These are phyloP conservation scores for Lichtheimia corymbifera DNA, from an alignment of 371 early-diverging fungal species.

Conservation along the genomic window DNA sequence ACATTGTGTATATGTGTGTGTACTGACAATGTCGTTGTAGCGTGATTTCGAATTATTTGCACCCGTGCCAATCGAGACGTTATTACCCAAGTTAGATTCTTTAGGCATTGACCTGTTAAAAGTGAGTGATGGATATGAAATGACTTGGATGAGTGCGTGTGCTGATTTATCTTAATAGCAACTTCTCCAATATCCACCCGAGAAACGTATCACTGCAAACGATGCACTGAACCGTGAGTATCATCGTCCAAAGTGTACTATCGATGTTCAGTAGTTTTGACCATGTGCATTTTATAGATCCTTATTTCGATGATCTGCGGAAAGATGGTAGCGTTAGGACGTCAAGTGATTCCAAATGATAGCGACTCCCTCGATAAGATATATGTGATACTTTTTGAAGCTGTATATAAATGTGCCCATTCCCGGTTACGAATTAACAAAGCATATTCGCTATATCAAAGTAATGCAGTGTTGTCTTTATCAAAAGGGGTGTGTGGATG, in stretches of 20 bases:
- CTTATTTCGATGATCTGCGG: constrained; percentile 54
- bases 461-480: too few relatives aligned
- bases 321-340: constrained; percentile 16
- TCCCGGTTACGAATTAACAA: too few relatives aligned
- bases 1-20: too few relatives aligned
- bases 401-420: too few relatives aligned
- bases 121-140: constrained; percentile 21
- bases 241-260: not conserved
- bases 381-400: too few relatives aligned
- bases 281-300: constrained; percentile 28
- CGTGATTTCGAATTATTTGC: constrained; percentile 77
- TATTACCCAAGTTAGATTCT: constrained; percentile 83
- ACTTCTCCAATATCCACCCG: constrained; percentile 74
- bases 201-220: constrained; percentile 73
- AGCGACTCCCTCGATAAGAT: not conserved
- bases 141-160: not conserved
- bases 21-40: constrained; percentile 22
- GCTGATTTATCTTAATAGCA: constrained; percentile 28
- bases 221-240: constrained; percentile 70
- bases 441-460: too few relatives aligned
- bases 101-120: constrained; percentile 80
- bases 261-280: not conserved
- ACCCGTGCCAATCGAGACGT: constrained; percentile 62
- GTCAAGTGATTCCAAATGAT: constrained; percentile 15
- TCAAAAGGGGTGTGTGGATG: too few relatives aligned